Evolutionary conservation across 1,139 yeast species (phyloP), one percentile per base, ranked within the genome.

Genomic region (Taphrina flavorubra): DNA sequence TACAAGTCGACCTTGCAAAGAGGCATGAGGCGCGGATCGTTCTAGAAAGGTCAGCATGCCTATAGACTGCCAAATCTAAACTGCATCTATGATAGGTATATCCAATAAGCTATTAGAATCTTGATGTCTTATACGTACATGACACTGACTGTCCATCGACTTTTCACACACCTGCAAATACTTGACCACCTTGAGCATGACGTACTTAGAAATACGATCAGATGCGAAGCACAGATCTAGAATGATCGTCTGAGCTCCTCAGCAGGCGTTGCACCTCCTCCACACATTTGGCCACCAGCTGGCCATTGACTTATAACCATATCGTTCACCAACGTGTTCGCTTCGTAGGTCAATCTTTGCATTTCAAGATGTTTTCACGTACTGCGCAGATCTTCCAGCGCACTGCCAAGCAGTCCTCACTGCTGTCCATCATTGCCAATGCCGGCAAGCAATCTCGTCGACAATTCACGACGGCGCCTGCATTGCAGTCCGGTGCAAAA

Each of bases 401-500:
- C 18, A 44, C 62, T 10, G 51, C 53, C 13, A 42, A 20, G 18
- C 62, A 58, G 44, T 44, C 62, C 13, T 44, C 62, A 6, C 16
- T 58, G 10, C 36, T 47, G 13, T 18, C 51, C 8, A n/a, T 44
- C 51, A 1, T 58, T 2, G 2, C 53, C 13, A 58, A 44, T 44
- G 53, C 39, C 8, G 20, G 49, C 25, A 58, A 44, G 34, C 62
- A 58, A 20, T 42, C 62, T 7, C 37, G 53, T 14, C 62, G 62
- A 14, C 51, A 42, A 34, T 20, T 58, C 18, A 16, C 51, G 36
- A 25, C 37, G 7, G 62, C 62, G 39, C 62, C 62, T 2, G 44
- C 40, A 11, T 47, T 63, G 20, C 67, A 63, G 51, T 44, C 51
- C 8, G 67, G 61, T 14, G 67, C 67, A 3, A 56, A 46, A 36